Base-by-base conservation (phyloP, 768 basidiomycete species). In the Dictyophora rubrovolvata region DNA sequence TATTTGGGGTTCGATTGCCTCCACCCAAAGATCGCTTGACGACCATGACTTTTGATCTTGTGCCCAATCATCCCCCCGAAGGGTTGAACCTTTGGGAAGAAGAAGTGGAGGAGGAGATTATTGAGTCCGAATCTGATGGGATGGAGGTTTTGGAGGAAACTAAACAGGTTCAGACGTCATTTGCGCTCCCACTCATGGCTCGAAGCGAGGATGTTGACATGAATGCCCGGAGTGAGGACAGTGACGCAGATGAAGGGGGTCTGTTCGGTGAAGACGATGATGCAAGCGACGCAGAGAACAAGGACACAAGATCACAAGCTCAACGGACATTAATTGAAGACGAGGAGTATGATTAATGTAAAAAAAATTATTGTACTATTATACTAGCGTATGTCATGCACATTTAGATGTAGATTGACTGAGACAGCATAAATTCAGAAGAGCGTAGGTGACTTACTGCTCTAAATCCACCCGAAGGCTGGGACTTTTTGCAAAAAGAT, bases 1-100 rank as follows among this genome's bases (percentile, higher is more conserved):
- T 89, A 2, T 93, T 91, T 70, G 90, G 90, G 36, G 83, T 92
- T 53, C 84, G 90, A 18, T 72, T 93, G n/a, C 90, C 90, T 1
- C 79, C 79, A 12, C 17, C 55, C 5, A 66, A 66, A 37, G 87
- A 92, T 11, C 85, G 87, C 59, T 78, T 93, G 50, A 86, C 87
- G 16, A 74, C 84, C 20, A 81, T 92, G 63, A 86, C 92, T 76
- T 93, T 93, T 73, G 87, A 93, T 67, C 79, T 93, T 61, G 77
- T 92, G 5, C 89, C 91, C 11, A 91, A 88, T 70, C 84, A 85
- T 69, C 87, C 89, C 1, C 88, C 90, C 2, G 87, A 88, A 10
- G 84, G 79, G 20, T 80, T 84, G 55, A 84, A 82, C 65, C 73
- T 87, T 22, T 89, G 84, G 61, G 86, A 89, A 62, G 88, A 91